A percentile compares a stretch with the other conserved stretches of the same genome.
Evolutionary conservation across 371 early-diverging fungal genomes (phyloP).

Genomic region (Chytridiales sp.): DNA sequence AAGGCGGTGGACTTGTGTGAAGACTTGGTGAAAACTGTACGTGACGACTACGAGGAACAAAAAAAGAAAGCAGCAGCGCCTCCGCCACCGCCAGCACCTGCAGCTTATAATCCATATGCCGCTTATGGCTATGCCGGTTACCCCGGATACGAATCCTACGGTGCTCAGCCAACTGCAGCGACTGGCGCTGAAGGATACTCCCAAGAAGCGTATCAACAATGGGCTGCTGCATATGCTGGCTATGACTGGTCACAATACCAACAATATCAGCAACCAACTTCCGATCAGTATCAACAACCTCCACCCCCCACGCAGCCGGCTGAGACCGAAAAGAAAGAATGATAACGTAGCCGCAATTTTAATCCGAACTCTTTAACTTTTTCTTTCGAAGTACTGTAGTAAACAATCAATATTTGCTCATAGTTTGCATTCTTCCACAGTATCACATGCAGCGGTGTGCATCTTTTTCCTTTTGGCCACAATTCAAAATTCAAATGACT

Average conservation of each 20-base stretch:
- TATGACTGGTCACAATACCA: slow-evolving; percentile 10
- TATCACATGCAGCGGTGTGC: too few relatives aligned
- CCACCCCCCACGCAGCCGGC: too few relatives aligned
- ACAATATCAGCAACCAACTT: slow-evolving; percentile 2
- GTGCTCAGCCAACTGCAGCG: neutral
- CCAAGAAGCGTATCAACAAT: neutral
- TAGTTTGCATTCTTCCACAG: too few relatives aligned
- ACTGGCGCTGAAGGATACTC: slow-evolving; percentile 5
- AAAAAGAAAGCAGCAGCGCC: too few relatives aligned
- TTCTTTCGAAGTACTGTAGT: too few relatives aligned
- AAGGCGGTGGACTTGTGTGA: slow-evolving; percentile 67
- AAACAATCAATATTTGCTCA: too few relatives aligned
- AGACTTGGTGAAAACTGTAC: slow-evolving; percentile 77
- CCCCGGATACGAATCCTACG: neutral
- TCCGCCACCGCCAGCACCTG: slow-evolving; percentile 9
- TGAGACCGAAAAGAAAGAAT: too few relatives aligned
- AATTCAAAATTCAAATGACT: too few relatives aligned
- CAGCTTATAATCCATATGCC: neutral
- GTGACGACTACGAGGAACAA: slow-evolving; percentile 65
- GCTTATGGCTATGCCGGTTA: neutral
- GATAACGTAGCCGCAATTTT: too few relatives aligned
- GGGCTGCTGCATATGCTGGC: neutral
- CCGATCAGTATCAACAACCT: neutral
- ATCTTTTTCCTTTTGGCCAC: too few relatives aligned
- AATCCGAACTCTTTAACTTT: too few relatives aligned